phyloP scores from a whole-genome alignment of 1,284 basidiomycete genomes.

The Fomitopsis pinicola region DNA sequence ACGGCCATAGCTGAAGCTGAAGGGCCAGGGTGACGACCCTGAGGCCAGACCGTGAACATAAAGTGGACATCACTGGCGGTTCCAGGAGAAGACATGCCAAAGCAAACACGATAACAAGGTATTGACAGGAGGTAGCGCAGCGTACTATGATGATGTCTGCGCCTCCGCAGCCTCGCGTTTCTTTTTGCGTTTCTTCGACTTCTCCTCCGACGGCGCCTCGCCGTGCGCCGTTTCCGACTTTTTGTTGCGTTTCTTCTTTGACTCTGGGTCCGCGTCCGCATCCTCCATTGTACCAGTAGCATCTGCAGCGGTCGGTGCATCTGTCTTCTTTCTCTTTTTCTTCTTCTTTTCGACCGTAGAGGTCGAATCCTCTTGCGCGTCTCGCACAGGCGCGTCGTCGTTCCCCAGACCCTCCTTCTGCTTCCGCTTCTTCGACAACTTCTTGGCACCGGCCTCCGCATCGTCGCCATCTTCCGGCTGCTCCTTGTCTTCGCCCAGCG shows the following conservation, averaged over 20 bases:
- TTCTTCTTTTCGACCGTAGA: slow-evolving; percentile 5
- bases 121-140: too few relatives aligned
- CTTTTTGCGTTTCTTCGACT: slow-evolving; percentile 1
- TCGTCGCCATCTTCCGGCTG: background rate
- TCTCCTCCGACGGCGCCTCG: background rate
- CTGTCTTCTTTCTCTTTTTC: slow-evolving; percentile 11
- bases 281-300: background rate
- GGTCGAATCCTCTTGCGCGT: background rate
- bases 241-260: slow-evolving; percentile 12
- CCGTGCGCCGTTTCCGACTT: background rate
- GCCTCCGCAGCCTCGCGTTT: background rate
- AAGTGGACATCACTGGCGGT: too few relatives aligned
- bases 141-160: background rate
- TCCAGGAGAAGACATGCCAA: background rate
- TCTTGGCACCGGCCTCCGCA: slow-evolving; percentile 6
- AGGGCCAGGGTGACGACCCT: too few relatives aligned
- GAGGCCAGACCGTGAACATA: too few relatives aligned
- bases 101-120: background rate
- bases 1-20: too few relatives aligned
- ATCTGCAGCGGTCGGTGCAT: background rate
- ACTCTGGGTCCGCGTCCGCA: background rate
- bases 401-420: background rate
- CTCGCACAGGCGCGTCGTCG: background rate
- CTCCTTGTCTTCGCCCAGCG: background rate
- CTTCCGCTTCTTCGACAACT: slow-evolving; percentile 4